phyloP scores from a whole-genome alignment of 1,284 basidiomycete genomes.

The Takashimella tepidaria region DNA sequence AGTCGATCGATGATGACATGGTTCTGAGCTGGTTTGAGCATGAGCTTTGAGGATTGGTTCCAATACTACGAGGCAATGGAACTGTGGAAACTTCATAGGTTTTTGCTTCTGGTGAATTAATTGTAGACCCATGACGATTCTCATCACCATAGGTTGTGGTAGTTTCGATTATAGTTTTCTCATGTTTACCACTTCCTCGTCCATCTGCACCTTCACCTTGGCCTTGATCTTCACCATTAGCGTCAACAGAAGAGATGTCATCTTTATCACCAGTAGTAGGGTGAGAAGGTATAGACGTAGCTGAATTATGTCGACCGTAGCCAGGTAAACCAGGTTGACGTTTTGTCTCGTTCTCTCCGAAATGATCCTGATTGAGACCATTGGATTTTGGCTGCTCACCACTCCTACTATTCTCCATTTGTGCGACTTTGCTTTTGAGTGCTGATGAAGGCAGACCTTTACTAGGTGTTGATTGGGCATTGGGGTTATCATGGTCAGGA shows the following conservation, averaged over 20 bases:
- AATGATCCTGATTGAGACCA: neutral
- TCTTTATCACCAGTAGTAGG: too few species aligned
- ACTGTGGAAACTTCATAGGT: neutral
- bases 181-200: neutral
- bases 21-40: too few species aligned
- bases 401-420: neutral
- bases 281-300: neutral
- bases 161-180: neutral
- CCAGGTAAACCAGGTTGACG: conserved; percentile 3
- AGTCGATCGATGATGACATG: conserved; percentile 6
- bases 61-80: neutral
- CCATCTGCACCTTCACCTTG: neutral
- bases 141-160: neutral
- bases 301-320: neutral
- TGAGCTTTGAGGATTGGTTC: neutral
- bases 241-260: neutral
- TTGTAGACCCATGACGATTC: too few species aligned
- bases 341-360: too few species aligned
- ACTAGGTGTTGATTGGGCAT: neutral
- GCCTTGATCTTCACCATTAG: neutral
- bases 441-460: neutral
- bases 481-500: neutral
- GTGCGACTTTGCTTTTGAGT: neutral
- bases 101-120: neutral
- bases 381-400: neutral